phyloP scores from a whole-genome alignment of 352 stramenopile genomes.

The Phytophthora boehmeriae region DNA sequence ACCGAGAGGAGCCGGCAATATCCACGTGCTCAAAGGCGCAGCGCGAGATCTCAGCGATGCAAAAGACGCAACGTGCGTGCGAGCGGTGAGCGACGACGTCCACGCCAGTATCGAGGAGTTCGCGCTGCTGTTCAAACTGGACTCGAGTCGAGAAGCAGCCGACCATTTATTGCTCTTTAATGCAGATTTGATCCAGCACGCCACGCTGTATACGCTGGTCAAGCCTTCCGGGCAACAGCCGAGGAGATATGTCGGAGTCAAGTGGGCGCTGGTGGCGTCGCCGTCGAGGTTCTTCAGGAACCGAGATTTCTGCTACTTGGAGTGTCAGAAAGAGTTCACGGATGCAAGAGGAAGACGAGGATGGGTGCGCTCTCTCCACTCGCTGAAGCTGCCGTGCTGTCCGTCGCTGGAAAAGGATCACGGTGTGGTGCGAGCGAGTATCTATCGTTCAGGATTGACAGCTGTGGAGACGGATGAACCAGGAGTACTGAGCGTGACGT shows the following conservation, averaged over 20 bases:
- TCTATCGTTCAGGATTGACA: constrained; percentile 83
- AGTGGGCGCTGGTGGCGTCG: constrained; percentile 82
- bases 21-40: constrained; percentile 61
- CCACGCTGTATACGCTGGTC: constrained; percentile 79
- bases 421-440: constrained; percentile 75
- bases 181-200: constrained; percentile 70
- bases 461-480: constrained; percentile 78
- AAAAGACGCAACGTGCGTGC: constrained; percentile 63
- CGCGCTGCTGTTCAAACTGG: constrained; percentile 81
- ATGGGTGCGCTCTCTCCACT: constrained; percentile 65
- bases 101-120: constrained; percentile 87
- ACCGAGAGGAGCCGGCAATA: constrained; percentile 33
- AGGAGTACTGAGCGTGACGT: constrained; percentile 77
- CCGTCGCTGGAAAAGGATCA: constrained; percentile 55
- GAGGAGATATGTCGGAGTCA: constrained; percentile 77
- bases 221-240: constrained; percentile 73
- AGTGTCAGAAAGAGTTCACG: constrained; percentile 86
- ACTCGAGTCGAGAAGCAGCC: constrained; percentile 60
- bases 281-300: constrained; percentile 75
- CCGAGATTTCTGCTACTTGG: constrained; percentile 85
- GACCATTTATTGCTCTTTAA: constrained; percentile 84
- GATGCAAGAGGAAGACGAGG: constrained; percentile 60
- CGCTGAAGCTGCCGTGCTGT: constrained; percentile 61
- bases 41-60: constrained; percentile 40
- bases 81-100: constrained; percentile 64